These are phyloP conservation scores for Glaciozyma antarctica DNA, from an alignment of 768 basidiomycete species.

Conservation along the genomic window DNA sequence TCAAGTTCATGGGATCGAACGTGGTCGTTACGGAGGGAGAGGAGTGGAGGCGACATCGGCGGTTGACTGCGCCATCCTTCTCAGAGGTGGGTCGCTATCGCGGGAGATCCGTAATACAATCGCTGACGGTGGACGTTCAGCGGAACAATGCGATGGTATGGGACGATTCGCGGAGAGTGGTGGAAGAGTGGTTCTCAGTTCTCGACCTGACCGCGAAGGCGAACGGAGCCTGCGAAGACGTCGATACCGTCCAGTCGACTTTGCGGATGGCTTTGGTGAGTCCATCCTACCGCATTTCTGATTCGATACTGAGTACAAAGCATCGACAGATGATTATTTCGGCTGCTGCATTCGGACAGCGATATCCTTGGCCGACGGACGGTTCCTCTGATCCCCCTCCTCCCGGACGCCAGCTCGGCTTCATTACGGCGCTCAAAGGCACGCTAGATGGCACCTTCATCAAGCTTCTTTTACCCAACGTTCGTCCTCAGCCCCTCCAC, in stretches of 20 bases:
- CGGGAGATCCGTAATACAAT: neutral
- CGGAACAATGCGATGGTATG: conserved; percentile 44
- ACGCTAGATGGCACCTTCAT: neutral
- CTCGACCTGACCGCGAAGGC: conserved; percentile 38
- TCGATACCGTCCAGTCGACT: conserved; percentile 24
- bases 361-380: conserved; percentile 30
- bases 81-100: conserved; percentile 33
- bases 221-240: conserved; percentile 4
- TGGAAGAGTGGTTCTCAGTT: conserved; percentile 42
- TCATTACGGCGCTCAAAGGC: conserved; percentile 13
- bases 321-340: conserved; percentile 30
- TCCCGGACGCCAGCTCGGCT: conserved; percentile 5
- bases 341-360: conserved; percentile 37
- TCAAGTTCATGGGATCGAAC: conserved; percentile 45
- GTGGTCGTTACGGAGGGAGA: conserved; percentile 45
- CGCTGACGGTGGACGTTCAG: conserved; percentile 1
- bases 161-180: conserved; percentile 41
- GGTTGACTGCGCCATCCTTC: conserved; percentile 46
- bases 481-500: neutral
- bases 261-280: conserved; percentile 11
- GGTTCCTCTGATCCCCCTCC: neutral
- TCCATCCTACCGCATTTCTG: neutral
- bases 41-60: conserved; percentile 46
- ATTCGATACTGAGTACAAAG: conserved; percentile 20
- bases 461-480: conserved; percentile 2